Evolutionary conservation across 768 basidiomycete species (phyloP).

Genomic region (Pleurotus sapidus): DNA sequence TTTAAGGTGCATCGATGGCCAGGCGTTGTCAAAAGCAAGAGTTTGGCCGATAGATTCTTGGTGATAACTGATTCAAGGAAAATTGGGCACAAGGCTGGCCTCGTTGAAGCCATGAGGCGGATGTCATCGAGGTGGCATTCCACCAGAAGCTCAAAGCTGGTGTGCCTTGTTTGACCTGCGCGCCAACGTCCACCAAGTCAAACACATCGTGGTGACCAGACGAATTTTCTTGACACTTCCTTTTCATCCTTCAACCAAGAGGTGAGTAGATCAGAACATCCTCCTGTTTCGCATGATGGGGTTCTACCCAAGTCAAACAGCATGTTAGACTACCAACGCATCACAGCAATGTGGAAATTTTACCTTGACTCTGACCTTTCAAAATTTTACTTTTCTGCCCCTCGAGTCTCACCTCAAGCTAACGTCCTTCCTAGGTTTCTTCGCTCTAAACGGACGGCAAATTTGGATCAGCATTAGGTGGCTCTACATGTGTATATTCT

Average conservation of each 20-base stretch:
- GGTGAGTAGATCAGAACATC: not conserved
- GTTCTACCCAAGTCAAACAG: slow-evolving; percentile 36
- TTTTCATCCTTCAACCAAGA: not conserved
- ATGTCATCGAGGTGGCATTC: slow-evolving; percentile 12
- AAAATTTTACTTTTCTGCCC: slow-evolving; percentile 4
- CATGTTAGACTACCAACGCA: slow-evolving; percentile 54
- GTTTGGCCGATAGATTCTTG: not conserved
- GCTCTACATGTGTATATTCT: too few species aligned
- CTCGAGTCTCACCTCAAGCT: not conserved
- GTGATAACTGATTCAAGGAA: slow-evolving; percentile 19
- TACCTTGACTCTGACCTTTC: slow-evolving; percentile 22
- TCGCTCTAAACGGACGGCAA: too few species aligned
- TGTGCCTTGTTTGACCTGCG: slow-evolving; percentile 6
- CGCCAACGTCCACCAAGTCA: not conserved
- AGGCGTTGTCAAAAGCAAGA: not conserved
- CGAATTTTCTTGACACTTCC: not conserved
- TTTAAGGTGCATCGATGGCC: slow-evolving; percentile 8
- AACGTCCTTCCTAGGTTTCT: too few species aligned
- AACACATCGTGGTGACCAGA: not conserved
- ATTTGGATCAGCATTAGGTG: too few species aligned
- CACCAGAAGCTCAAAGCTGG: slow-evolving; percentile 4
- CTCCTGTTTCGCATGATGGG: slow-evolving; percentile 27
- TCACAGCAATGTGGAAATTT: slow-evolving; percentile 38
- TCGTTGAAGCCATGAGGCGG: slow-evolving; percentile 41
- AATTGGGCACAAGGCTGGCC: slow-evolving; percentile 29